These are phyloP conservation scores for Yarrowia bubula DNA, from an alignment of 805 yeast species.

Conservation along the genomic window DNA sequence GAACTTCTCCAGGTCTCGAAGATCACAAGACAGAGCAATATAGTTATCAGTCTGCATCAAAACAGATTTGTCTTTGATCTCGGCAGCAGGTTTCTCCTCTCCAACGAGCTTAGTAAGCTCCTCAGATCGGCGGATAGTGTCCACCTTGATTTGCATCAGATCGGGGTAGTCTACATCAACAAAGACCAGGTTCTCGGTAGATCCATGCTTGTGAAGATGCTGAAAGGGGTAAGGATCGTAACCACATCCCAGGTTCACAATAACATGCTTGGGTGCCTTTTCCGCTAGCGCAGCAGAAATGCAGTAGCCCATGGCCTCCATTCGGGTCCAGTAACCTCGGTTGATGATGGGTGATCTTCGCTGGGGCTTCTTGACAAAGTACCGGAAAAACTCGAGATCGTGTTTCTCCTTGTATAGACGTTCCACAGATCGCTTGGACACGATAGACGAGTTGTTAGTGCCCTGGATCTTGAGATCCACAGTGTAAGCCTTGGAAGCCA, in stretches of 20 bases:
- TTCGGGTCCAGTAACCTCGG: constrained; percentile 78
- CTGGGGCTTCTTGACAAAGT: constrained; percentile 63
- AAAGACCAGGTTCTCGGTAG: constrained; percentile 46
- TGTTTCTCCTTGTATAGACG: constrained; percentile 42
- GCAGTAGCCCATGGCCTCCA: constrained; percentile 61
- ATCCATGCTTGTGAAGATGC: constrained; percentile 40
- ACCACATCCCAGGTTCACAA: constrained; percentile 79
- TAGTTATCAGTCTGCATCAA: constrained; percentile 47
- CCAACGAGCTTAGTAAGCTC: constrained; percentile 53
- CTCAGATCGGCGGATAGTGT: constrained; percentile 49
- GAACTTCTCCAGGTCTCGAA: constrained; percentile 47
- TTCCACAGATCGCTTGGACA: constrained; percentile 79
- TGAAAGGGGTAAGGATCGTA: constrained; percentile 63
- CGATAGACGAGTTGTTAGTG: constrained; percentile 79
- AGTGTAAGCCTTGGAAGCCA: neutral
- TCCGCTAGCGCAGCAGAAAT: constrained; percentile 48
- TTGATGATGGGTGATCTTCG: constrained; percentile 78
- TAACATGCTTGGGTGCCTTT: constrained; percentile 38
- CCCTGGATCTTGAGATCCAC: constrained; percentile 55
- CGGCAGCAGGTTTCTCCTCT: constrained; percentile 35
- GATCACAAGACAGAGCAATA: constrained; percentile 63
- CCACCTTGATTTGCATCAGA: constrained; percentile 54
- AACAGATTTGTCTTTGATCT: constrained; percentile 11
- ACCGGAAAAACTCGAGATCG: constrained; percentile 51
- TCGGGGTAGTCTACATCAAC: constrained; percentile 77